Conservation (phyloP, 2,329 filamentous ascomycete genomes). For the Aspergillus intermedius region DNA sequence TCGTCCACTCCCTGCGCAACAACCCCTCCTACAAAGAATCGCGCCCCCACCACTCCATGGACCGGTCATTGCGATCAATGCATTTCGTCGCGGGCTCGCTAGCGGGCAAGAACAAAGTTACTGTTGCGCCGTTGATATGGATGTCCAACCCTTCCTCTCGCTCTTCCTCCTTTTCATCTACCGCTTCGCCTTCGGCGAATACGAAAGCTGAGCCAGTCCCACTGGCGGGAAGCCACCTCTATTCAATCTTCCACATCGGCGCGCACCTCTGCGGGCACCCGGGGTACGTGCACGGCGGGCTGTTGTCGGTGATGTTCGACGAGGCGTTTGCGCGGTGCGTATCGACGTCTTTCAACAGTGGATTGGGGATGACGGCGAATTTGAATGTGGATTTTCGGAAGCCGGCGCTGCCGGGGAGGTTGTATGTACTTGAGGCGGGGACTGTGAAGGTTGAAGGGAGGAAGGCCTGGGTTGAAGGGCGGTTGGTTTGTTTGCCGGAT, state of each 20-base stretch:
- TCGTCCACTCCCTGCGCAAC: conserved; percentile 60
- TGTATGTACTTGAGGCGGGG: conserved; percentile 28
- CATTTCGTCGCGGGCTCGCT: conserved; percentile 77
- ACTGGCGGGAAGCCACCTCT: conserved; percentile 12
- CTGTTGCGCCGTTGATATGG: conserved; percentile 62
- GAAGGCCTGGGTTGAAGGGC: conserved; percentile 33
- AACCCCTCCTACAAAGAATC: conserved; percentile 63
- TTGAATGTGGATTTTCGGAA: conserved; percentile 31
- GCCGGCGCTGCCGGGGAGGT: conserved; percentile 24
- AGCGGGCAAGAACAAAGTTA: conserved; percentile 63
- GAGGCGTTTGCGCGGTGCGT: conserved; percentile 33
- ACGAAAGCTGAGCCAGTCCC: too few relatives aligned
- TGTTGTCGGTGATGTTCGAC: conserved; percentile 29
- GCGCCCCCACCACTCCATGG: conserved; percentile 78
- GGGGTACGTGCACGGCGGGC: conserved; percentile 30
- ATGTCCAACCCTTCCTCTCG: conserved; percentile 5
- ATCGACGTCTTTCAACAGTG: conserved; percentile 25
- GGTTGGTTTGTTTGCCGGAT: conserved; percentile 15
- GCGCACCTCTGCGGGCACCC: conserved; percentile 29
- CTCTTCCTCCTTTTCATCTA: background rate
- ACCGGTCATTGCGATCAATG: conserved; percentile 57
- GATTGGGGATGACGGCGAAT: conserved; percentile 32
- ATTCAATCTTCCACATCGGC: conserved; percentile 26
- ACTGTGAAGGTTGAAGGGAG: conserved; percentile 29
- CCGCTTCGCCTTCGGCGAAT: background rate